A percentile compares a stretch with the other conserved stretches of the same genome.
phyloP scores from a whole-genome alignment of 306 rosid genomes.

The Begonia peltatifolia region DNA sequence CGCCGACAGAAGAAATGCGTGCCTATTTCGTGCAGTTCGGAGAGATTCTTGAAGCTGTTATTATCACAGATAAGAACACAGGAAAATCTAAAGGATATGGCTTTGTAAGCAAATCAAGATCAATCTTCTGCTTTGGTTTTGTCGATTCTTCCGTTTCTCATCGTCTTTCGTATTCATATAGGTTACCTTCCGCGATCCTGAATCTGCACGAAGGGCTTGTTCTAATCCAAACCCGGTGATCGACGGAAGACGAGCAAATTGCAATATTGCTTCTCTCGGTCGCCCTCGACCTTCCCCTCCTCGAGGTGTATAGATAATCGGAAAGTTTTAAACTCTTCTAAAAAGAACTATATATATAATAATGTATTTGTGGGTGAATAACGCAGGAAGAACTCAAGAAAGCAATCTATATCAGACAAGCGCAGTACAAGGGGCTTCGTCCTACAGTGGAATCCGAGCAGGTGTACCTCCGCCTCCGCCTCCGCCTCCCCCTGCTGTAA shows the following conservation, averaged over 20 bases:
- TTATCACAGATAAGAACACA: conserved; percentile 67
- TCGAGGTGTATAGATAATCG: conserved; percentile 24
- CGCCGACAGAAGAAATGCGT: conserved; percentile 80
- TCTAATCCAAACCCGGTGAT: conserved; percentile 70
- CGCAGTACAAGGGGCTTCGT: conserved; percentile 17
- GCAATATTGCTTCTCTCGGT: conserved; percentile 82
- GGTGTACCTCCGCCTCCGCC: conserved; percentile 29
- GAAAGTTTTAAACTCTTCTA: too few relatives aligned
- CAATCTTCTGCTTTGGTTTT: too few relatives aligned
- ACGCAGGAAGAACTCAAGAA: conserved; percentile 51
- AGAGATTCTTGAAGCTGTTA: conserved; percentile 89
- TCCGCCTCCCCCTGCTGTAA: conserved; percentile 19
- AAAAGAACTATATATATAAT: too few relatives aligned
- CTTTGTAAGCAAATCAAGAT: conserved; percentile 27
- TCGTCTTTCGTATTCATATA: conserved; percentile 1
- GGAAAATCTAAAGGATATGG: conserved; percentile 94
- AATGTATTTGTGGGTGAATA: not conserved
- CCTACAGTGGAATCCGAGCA: conserved; percentile 32
- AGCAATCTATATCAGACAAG: conserved; percentile 30
- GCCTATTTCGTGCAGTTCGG: conserved; percentile 79
- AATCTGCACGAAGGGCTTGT: conserved; percentile 79
- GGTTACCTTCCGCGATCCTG: conserved; percentile 84
- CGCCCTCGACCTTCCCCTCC: conserved; percentile 81
- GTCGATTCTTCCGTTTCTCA: too few relatives aligned
- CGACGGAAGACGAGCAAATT: conserved; percentile 81